Conservation (phyloP, 139 green algal species). For the Chlorella sp. region DNA sequence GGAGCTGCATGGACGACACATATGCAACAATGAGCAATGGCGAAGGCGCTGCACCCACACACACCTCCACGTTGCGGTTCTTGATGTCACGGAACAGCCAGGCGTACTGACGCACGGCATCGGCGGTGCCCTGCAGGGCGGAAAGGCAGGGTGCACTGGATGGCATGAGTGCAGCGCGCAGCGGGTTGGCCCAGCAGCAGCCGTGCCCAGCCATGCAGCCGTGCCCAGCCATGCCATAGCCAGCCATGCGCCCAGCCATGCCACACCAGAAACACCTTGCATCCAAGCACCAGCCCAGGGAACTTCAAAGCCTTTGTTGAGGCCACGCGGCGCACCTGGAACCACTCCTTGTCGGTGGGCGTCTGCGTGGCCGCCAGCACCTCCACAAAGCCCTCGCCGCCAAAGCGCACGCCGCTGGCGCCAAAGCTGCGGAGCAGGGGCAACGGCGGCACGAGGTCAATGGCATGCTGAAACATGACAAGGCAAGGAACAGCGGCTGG, state of each 20-base stretch:
- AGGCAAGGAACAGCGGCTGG: background rate
- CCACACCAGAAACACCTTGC: background rate
- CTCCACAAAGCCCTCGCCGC: constrained; percentile 94
- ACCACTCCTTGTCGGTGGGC: constrained; percentile 85
- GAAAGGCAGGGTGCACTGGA: no score
- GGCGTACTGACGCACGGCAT: constrained; percentile 97
- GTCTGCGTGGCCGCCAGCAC: constrained; percentile 95
- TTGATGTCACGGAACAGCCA: constrained; percentile 96
- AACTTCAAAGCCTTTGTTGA: no score
- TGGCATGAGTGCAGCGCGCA: no score
- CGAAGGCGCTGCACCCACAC: no score
- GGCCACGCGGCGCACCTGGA: constrained; percentile 57
- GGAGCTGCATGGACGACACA: no score
- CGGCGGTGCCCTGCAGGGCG: constrained; percentile 95
- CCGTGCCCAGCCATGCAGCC: background rate
- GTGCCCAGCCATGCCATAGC: background rate
- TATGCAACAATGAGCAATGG: no score
- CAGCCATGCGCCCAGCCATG: background rate
- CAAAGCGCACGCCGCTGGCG: constrained; percentile 80
- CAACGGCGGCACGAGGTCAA: background rate
- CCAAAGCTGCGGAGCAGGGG: constrained; percentile 68
- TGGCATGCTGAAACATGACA: no score
- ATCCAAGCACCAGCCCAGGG: no score
- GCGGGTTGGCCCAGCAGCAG: no score
- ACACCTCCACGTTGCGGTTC: constrained; percentile 87